Evolutionary conservation across 176 grass and related monocot species (phyloP), one percentile per base, ranked within the genome.

Genomic region (Luzula sylvatica): DNA sequence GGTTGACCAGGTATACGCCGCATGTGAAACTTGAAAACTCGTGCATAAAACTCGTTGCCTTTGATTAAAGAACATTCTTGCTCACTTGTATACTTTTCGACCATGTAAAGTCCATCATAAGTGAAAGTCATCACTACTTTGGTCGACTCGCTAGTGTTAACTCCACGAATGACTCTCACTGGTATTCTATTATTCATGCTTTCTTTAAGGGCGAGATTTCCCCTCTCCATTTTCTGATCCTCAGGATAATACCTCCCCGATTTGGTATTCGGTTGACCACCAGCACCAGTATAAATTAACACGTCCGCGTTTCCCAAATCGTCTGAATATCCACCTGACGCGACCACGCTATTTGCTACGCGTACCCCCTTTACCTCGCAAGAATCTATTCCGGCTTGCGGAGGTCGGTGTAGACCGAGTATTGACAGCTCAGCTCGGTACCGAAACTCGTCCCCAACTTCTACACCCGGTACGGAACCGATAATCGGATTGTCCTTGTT

Each of bases 191-290:
- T 69, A 6, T 74, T 57, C 8, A 58, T 67, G 58, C 87, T 80
- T 17, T 74, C 83, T 67, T 64, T 57, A 22, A 87, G 69, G 49
- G 87, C 87, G 18, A 94, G 78, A 57, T 94, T 94, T 14, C 87
- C 87, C 45, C 28, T 73, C 53, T 80, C 75, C 35, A 94, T 67
- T 48, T 87, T 87, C 59, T 94, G 87, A 38, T 94, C 82, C 22
- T 62, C 15, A 30, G 58, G 58, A 20, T 26, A 8, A 17, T 24
- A 27, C 26, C 46, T 41, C 13, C 58, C 58, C 0, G 40, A 26
- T 44, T 63, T 63, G 5, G 23, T 26, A 7, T 41, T 63, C 3
- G 58, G 58, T 22, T 63, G 11, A 5, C 58, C 58, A 28, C 58
- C 58, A 15, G 58, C 40, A 26, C 58, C 58, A 2, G 58, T 63